These are phyloP conservation scores for Parachlorella kessleri DNA, from an alignment of 139 green algal genomes.

Conservation along the genomic window DNA sequence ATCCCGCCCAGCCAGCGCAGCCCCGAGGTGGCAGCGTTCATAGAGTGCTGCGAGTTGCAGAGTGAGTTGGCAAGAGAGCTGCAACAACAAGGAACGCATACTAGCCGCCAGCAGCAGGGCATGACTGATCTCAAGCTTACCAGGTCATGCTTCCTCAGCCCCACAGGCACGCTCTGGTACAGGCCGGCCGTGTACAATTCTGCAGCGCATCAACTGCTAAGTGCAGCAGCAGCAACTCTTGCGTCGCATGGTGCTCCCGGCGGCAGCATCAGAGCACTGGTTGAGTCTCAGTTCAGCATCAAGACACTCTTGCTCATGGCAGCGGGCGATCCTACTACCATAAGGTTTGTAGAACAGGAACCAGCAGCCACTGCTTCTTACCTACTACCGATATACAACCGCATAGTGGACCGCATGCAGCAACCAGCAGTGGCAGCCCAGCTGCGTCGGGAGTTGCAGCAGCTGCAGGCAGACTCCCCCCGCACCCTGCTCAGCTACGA, in stretches of 20 bases:
- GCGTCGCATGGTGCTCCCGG: too few species aligned
- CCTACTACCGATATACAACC: background rate
- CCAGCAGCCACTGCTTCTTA: background rate
- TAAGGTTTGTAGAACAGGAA: too few species aligned
- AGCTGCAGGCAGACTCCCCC: background rate
- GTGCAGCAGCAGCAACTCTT: background rate
- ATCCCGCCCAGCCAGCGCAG: background rate
- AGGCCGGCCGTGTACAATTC: background rate
- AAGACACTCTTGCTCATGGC: too few species aligned
- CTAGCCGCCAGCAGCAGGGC: background rate
- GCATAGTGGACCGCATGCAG: background rate
- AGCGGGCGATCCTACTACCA: background rate
- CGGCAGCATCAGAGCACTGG: background rate
- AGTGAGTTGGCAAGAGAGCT: background rate
- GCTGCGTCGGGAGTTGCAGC: background rate
- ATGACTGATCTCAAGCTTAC: background rate
- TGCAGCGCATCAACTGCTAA: background rate
- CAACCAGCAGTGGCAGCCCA: background rate
- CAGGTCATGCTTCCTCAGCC: background rate
- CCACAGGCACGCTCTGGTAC: background rate
- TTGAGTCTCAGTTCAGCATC: too few species aligned
- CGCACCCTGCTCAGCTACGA: background rate
- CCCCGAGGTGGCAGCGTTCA: background rate
- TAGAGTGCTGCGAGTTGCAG: background rate
- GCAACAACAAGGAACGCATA: background rate